Base-by-base conservation (phyloP, 179 eudicot species). In the Heliamphora pulchella region DNA sequence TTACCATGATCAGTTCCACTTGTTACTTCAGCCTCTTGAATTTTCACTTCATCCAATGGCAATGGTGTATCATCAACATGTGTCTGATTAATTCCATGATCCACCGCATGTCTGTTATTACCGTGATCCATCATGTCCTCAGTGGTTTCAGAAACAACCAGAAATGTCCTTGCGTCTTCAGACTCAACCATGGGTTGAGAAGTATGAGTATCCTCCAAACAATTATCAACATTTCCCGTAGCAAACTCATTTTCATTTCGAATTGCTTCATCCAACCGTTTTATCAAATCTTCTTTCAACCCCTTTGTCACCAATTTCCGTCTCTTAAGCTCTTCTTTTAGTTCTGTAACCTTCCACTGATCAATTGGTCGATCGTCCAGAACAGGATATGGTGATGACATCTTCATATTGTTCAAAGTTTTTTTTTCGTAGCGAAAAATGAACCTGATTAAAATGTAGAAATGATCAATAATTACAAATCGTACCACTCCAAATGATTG, bases 281-380 rank as follows among this genome's bases (percentile, higher is more conserved):
- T 87, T 20, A 95, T 70, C 20, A 95, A 84, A 57, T 93, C 98
- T 65, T 91, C 94, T 82, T 95, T 95, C 90, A 93, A 85, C 63
- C 98, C 98, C 83, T 71, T 90, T 11, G 90, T 89, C 0, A 80
- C 79, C 89, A 95, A 82, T 83, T 86, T 95, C 57, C 98, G 89
- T 67, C 85, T 91, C 87, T 82, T 95, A 54, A 95, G 98, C 86
- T 95, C 98, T 78, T 95, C 98, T 87, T 87, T 95, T 69, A 95
- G 84, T 84, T 93, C 98, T 1, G 98, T 88, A 53, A 95, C 98
- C 87, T 86, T 95, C 98, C 93, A 95, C 74, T 91, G 91, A 82
- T 92, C 96, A 80, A 95, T 91, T 48, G 98, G 90, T n/a, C 90
- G 88, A 78, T 91, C 87, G 48, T 89, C 91, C 44, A 95, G 88